phyloP scores from a whole-genome alignment of 352 stramenopile genomes.

The Globisporangium radiosum region DNA sequence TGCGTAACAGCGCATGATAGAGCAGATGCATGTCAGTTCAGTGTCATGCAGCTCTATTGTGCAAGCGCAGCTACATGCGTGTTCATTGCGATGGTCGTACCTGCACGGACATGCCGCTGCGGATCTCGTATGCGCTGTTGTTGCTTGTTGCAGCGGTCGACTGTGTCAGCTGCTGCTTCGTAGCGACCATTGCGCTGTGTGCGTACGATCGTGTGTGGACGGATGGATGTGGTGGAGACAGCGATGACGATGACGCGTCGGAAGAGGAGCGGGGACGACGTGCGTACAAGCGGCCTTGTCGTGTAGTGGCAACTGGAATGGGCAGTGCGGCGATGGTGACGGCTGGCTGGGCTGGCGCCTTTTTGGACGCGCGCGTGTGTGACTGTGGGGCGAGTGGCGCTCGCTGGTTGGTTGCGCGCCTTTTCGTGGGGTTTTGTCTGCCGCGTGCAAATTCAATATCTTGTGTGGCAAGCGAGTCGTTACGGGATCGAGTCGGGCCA shows the following conservation, averaged over 20 bases:
- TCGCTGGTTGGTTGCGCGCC: no score
- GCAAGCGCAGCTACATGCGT: background rate
- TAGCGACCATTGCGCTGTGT: constrained; percentile 25
- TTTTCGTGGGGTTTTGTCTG: constrained; percentile 3
- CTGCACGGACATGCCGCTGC: constrained; percentile 81
- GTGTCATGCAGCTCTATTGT: no score
- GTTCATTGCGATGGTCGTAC: constrained; percentile 12
- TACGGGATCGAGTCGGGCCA: no score
- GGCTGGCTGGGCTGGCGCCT: constrained; percentile 7
- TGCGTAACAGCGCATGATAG: background rate
- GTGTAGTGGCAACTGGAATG: no score
- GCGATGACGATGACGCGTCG: background rate
- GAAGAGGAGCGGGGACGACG: no score
- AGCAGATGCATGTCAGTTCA: constrained; percentile 2
- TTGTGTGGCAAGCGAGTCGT: no score
- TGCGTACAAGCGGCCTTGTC: no score
- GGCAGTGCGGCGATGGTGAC: background rate
- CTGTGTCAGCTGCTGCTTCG: constrained; percentile 20
- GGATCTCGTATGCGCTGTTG: constrained; percentile 52
- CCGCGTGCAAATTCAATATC: background rate
- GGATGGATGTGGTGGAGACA: background rate
- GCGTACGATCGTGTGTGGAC: background rate
- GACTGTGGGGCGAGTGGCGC: no score
- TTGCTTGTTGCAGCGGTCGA: constrained; percentile 5
- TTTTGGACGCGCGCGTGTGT: background rate